Evolutionary conservation across 176 grass and related monocot species (phyloP).

Genomic region (Oryza rufipogon): DNA sequence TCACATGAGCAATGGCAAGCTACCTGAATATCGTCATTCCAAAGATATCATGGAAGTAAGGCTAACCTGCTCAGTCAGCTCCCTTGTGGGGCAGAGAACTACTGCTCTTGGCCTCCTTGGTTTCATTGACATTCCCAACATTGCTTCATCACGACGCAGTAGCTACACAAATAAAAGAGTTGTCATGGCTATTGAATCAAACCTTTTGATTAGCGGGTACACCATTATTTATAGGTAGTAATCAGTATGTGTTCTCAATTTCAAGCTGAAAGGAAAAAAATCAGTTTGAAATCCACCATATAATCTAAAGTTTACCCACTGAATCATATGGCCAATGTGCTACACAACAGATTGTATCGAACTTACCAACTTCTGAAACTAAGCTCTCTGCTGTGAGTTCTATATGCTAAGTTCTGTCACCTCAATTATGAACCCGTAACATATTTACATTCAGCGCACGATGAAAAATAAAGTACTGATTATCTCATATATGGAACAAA

Average conservation of each 20-base stretch:
- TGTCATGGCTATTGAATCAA: background rate
- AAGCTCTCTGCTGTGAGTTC: background rate
- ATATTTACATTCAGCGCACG: too few species aligned
- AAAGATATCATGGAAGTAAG: constrained; percentile 24
- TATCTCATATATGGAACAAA: background rate
- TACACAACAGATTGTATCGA: background rate
- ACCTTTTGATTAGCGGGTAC: background rate
- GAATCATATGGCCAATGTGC: background rate
- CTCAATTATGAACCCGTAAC: background rate
- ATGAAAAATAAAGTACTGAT: background rate
- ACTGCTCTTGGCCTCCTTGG: constrained; percentile 83
- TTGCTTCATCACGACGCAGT: constrained; percentile 73
- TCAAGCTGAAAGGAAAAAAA: background rate
- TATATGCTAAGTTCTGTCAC: background rate
- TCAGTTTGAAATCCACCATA: background rate
- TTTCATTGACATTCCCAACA: constrained; percentile 79
- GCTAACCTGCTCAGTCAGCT: constrained; percentile 89
- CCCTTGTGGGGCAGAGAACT: constrained; percentile 91
- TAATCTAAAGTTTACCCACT: background rate
- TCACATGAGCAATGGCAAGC: constrained; percentile 12
- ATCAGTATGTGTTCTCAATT: background rate
- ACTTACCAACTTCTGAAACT: background rate
- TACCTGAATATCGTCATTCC: background rate
- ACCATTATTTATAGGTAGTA: too few species aligned
- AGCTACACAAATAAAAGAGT: constrained; percentile 51